phyloP scores from a whole-genome alignment of 1,139 yeast genomes.

The Candida buenavistaensis region DNA sequence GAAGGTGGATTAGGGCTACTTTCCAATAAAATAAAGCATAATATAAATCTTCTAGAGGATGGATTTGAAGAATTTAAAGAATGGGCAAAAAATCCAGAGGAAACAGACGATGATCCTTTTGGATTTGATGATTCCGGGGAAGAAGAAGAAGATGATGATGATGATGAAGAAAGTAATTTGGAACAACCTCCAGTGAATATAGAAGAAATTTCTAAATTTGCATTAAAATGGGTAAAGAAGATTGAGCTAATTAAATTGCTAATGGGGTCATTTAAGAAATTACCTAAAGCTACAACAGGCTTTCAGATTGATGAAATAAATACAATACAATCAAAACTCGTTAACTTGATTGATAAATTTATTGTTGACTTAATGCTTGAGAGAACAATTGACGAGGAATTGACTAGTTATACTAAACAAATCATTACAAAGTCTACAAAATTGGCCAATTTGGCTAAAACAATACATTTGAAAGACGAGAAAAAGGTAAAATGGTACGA shows the following conservation, averaged over 20 bases:
- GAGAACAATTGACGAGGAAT: conserved; percentile 32
- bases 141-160: conserved; percentile 27
- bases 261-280: conserved; percentile 52
- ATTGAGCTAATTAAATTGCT: conserved; percentile 56
- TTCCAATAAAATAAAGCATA: conserved; percentile 43
- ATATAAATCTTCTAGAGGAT: conserved; percentile 54
- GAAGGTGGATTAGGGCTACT: conserved; percentile 55
- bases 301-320: conserved; percentile 36
- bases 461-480: conserved; percentile 38
- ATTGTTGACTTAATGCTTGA: conserved; percentile 52
- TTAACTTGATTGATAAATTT: conserved; percentile 42
- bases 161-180: conserved; percentile 17
- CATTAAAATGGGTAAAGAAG: conserved; percentile 51
- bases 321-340: conserved; percentile 30
- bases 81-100: conserved; percentile 64
- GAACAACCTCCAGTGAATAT: conserved; percentile 1
- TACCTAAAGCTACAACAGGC: conserved; percentile 42
- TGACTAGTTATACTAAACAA: conserved; percentile 22
- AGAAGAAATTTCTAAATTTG: conserved; percentile 36
- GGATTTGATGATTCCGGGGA: conserved; percentile 34
- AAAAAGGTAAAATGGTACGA: conserved; percentile 51
- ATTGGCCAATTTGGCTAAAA: conserved; percentile 35
- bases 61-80: conserved; percentile 64
- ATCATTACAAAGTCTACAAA: conserved; percentile 30
- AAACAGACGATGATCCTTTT: conserved; percentile 45